phyloP scores from a whole-genome alignment of 2,329 filamentous ascomycete species.

The Colletotrichum musicola region DNA sequence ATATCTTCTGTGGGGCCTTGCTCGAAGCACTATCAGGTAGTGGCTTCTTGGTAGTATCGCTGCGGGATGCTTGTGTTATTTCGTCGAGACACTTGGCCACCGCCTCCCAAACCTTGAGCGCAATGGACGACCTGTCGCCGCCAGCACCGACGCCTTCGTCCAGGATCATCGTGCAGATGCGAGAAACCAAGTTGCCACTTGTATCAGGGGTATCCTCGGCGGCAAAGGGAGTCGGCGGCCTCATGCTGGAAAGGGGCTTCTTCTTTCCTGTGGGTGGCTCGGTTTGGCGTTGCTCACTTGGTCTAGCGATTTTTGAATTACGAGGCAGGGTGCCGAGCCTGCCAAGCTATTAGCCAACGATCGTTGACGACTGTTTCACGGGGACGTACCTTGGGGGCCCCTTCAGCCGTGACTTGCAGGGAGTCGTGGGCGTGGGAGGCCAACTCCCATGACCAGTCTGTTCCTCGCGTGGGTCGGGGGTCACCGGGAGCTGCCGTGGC shows the following conservation, averaged over 20 bases:
- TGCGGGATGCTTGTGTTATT: background rate
- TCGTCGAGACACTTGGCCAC: conserved; percentile 26
- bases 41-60: background rate
- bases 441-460: background rate
- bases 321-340: conserved; percentile 12
- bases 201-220: background rate
- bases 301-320: background rate
- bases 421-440: conserved; percentile 10
- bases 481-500: background rate
- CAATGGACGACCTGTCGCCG: conserved; percentile 22
- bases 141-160: conserved; percentile 17
- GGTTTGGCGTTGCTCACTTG: background rate
- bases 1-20: background rate
- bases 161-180: conserved; percentile 32
- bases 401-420: conserved; percentile 17
- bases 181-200: conserved; percentile 11
- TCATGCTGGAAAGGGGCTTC: background rate
- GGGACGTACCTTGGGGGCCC: conserved; percentile 16
- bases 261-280: background rate
- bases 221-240: background rate
- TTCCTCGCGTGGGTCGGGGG: background rate
- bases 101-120: conserved; percentile 35
- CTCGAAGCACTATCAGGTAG: background rate
- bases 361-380: accelerated
- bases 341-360: background rate